Evolutionary conservation across 106 monocot genomes (phyloP).

Genomic region (Dioscorea dumetorum): DNA sequence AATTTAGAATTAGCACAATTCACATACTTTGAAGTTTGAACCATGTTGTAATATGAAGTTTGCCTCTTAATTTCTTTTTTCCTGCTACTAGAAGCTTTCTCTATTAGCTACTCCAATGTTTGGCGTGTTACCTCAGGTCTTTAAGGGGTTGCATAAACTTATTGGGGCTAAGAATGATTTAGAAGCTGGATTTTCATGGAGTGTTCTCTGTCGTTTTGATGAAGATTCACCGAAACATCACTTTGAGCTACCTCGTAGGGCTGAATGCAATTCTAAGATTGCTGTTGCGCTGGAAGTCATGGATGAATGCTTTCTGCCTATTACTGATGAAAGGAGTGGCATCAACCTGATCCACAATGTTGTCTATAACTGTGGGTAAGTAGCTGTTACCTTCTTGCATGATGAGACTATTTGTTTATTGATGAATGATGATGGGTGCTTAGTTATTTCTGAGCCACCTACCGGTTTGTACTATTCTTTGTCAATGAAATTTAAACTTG

Average conservation of each 20-base stretch:
- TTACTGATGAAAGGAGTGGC: conserved; percentile 72
- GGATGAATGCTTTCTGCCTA: conserved; percentile 90
- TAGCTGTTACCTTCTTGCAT: neutral
- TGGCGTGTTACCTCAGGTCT: conserved; percentile 38
- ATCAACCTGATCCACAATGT: conserved; percentile 84
- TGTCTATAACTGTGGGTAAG: conserved; percentile 76
- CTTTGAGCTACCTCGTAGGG: conserved; percentile 16
- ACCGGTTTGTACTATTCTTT: too few relatives aligned
- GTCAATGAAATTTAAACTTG: too few relatives aligned
- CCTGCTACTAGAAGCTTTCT: neutral
- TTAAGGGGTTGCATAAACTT: conserved; percentile 47
- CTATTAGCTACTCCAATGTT: neutral
- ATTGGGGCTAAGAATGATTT: conserved; percentile 60
- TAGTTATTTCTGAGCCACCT: too few relatives aligned
- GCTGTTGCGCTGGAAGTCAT: conserved; percentile 71
- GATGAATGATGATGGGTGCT: too few relatives aligned
- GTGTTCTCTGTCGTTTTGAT: conserved; percentile 48
- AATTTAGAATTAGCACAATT: too few relatives aligned
- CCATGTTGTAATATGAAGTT: neutral
- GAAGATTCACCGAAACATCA: conserved; percentile 22
- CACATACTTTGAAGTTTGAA: too few relatives aligned
- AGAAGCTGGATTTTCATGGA: conserved; percentile 78
- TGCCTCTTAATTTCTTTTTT: neutral
- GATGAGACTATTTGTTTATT: too few relatives aligned
- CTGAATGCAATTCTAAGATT: conserved; percentile 78